These are phyloP conservation scores for Cryptosporidium ryanae DNA, from an alignment of 169 alveolate species.

Conservation along the genomic window DNA sequence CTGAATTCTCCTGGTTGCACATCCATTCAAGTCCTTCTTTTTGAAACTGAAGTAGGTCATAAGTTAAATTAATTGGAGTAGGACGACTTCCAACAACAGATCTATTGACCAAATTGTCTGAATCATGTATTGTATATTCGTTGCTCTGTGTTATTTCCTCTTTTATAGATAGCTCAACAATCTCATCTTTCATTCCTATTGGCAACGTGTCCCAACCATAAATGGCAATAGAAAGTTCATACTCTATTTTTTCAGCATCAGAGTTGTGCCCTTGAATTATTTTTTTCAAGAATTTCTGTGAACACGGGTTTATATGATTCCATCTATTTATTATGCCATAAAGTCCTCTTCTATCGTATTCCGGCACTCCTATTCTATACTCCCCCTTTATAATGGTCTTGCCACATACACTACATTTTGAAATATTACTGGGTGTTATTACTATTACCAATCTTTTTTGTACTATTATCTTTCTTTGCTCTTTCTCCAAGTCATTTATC, in stretches of 20 bases:
- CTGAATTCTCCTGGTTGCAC: conserved; percentile 82
- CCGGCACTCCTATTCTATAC: conserved; percentile 68
- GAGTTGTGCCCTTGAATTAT: conserved; percentile 40
- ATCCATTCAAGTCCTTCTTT: conserved; percentile 86
- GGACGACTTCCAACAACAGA: conserved; percentile 16
- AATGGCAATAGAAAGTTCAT: conserved; percentile 8
- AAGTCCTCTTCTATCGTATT: conserved; percentile 67
- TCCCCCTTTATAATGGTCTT: conserved; percentile 32
- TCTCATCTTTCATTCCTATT: conserved; percentile 40
- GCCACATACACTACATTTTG: conserved; percentile 70
- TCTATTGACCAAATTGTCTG: conserved; percentile 32
- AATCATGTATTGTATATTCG: conserved; percentile 6
- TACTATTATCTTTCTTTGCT: conserved; percentile 26
- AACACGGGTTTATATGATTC: conserved; percentile 47
- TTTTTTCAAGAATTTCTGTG: conserved; percentile 44
- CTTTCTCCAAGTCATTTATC: conserved; percentile 40
- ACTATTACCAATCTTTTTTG: conserved; percentile 36
- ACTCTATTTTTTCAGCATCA: conserved; percentile 6
- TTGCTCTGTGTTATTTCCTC: conserved; percentile 13
- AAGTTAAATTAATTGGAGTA: conserved; percentile 76
- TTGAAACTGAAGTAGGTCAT: conserved; percentile 73
- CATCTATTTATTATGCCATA: conserved; percentile 74
- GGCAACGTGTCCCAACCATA: conserved; percentile 56
- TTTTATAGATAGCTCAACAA: conserved; percentile 22
- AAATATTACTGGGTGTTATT: conserved; percentile 55